These are phyloP conservation scores for Dimocarpus longan DNA, from an alignment of 345 rosid species.

Conservation along the genomic window DNA sequence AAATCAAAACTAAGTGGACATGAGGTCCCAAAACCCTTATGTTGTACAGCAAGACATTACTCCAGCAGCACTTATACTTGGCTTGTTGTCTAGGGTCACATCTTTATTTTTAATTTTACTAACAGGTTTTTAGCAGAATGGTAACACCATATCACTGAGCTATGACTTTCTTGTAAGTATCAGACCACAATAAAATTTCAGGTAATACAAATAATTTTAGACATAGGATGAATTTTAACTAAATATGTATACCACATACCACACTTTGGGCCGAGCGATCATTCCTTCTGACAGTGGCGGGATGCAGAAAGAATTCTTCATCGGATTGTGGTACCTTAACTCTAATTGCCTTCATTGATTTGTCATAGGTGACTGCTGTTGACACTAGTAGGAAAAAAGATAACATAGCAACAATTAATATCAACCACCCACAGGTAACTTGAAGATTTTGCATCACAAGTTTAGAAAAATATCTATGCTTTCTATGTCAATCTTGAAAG, in stretches of 20 bases:
- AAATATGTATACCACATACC: slow-evolving; percentile 47
- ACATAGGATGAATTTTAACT: neutral
- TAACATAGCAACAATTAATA: neutral
- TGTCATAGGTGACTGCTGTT: slow-evolving; percentile 87
- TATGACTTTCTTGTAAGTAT: neutral
- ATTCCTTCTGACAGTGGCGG: slow-evolving; percentile 92
- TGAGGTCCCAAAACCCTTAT: neutral
- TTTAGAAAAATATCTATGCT: neutral
- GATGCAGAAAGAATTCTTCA: slow-evolving; percentile 88
- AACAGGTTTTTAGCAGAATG: neutral
- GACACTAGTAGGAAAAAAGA: slow-evolving; percentile 55
- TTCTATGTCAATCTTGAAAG: neutral
- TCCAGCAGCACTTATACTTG: neutral
- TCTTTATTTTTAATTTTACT: neutral
- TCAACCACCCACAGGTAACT: neutral
- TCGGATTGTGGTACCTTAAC: slow-evolving; percentile 92
- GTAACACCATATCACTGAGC: neutral
- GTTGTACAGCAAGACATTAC: neutral
- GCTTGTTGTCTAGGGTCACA: neutral
- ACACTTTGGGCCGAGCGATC: slow-evolving; percentile 93
- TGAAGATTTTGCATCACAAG: neutral
- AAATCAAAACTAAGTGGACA: neutral
- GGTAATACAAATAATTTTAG: neutral
- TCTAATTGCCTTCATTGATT: slow-evolving; percentile 70
- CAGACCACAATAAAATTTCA: neutral